phyloP scores from a whole-genome alignment of 2,329 filamentous ascomycete genomes.

The Stromatinia cepivora region DNA sequence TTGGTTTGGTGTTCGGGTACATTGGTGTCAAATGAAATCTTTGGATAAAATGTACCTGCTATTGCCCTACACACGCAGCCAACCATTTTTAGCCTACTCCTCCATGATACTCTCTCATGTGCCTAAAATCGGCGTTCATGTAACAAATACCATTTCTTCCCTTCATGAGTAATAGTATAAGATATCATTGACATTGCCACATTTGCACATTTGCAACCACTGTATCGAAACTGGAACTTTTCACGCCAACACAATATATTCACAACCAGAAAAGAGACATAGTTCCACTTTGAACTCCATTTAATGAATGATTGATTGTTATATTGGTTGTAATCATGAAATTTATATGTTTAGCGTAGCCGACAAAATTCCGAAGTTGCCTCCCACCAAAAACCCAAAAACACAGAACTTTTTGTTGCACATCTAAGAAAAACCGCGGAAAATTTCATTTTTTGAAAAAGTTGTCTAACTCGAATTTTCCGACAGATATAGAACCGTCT shows the following conservation, averaged over 20 bases:
- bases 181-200: background rate
- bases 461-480: background rate
- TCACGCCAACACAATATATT: background rate
- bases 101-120: background rate
- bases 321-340: background rate
- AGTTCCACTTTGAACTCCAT: background rate
- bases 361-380: background rate
- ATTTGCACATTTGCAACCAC: background rate
- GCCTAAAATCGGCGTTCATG: background rate
- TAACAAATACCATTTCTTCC: fast-evolving
- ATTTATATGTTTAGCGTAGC: background rate
- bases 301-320: background rate
- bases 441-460: background rate
- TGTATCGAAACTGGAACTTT: background rate
- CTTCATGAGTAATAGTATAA: background rate
- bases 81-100: background rate
- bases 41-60: background rate
- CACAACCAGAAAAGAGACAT: background rate
- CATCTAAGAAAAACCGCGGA: background rate
- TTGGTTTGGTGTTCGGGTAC: too few relatives aligned
- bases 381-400: background rate
- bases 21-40: background rate
- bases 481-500: background rate
- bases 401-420: background rate
- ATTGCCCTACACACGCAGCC: background rate